Evolutionary conservation across 768 basidiomycete species (phyloP), one percentile per base, ranked within the genome.

Genomic region (Boletus sp.): DNA sequence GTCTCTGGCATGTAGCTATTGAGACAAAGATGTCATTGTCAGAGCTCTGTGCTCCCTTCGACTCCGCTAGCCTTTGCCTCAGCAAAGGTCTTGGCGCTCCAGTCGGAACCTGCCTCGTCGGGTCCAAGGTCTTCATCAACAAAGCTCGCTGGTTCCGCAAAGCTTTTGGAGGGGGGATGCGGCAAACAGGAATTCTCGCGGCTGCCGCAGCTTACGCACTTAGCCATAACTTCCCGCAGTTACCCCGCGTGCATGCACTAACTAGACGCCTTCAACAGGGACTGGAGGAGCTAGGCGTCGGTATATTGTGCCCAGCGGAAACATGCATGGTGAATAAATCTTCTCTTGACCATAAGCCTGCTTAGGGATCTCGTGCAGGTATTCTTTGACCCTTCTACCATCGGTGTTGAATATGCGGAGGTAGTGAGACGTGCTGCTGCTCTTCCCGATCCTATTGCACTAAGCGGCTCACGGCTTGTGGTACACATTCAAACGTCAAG

Each of bases 61-160:
- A 99, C 67, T 87, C 92, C 1, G 85, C 90, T 63, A 93, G 90
- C 55, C 71, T 97, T 25, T 99, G 96, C 77, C 84, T 99, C 71
- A 96, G 93, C 74, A 99, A 98, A 75, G 97, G 96, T 43, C 79
- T 98, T 51, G 95, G 95, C 61, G 87, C 88, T n/a, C 90, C 88
- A 9, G 69, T 91, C 40, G 88, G 88, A 42, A 91, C 91, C 17
- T 88, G 89, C 59, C 81, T 98, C 15, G 90, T 91, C 43, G 97
- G 96, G 10, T 72, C 84, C 19, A 82, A 82, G 54, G 82, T 78
- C 9, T 89, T 93, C 64, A 93, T 98, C 66, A 65, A 69, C 7
- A 82, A 82, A 62, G 93, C 93, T 0, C 81, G 86, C 10, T 85
- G 90, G 84, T 90, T 98, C 76, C 80, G 95, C 51, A 98, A 98